Evolutionary conservation across 2,329 filamentous ascomycete genomes (phyloP), one percentile per base, ranked within the genome.

Genomic region (Periconia sp.): DNA sequence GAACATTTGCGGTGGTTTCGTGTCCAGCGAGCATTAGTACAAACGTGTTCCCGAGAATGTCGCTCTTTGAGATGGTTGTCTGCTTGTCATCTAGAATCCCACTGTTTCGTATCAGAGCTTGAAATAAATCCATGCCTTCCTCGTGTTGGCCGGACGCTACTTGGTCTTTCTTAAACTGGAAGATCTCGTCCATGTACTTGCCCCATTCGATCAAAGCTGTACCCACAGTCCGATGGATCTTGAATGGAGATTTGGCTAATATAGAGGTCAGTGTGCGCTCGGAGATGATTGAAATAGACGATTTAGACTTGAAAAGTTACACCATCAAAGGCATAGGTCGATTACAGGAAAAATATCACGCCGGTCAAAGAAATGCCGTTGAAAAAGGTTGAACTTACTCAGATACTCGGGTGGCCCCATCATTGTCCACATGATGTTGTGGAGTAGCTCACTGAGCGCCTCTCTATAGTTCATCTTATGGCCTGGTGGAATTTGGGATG

Each of bases 1-100:
- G 75, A 4, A 82, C 80, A 66, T 88, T 89, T 34, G 88, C 88
- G 2, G 87, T 87, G 1, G 88, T 92, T 68, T 94, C 89, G 68
- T 94, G 88, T 10, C 89, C 89, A 0, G 89, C 88, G 1, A 92
- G 75, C 47, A 81, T 78, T 47, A 82, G 71, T 35, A 80, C 75
- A 46, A 81, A 81, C 16, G 86, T 83, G 60, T 91, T 91, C 36
- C 87, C 86, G 19, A 88, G 72, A 45, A 92, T 85, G 41, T 91
- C 86, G 47, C 57, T 65, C 34, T 66, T 67, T 11, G 59, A 45
- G 11, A 66, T 19, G 2, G 51, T 48, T 6, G 49, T 55, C 68
- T 72, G 49, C 65, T 56, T 59, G 17, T 57, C 51, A n/a, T 61
- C 56, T 15, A 62, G 54, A 38, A 70, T 66, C 2, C 63, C 65